Evolutionary conservation across 495 filamentous ascomycete genomes (phyloP), one percentile per base, ranked within the genome.

Genomic region (Annulohypoxylon stygium): DNA sequence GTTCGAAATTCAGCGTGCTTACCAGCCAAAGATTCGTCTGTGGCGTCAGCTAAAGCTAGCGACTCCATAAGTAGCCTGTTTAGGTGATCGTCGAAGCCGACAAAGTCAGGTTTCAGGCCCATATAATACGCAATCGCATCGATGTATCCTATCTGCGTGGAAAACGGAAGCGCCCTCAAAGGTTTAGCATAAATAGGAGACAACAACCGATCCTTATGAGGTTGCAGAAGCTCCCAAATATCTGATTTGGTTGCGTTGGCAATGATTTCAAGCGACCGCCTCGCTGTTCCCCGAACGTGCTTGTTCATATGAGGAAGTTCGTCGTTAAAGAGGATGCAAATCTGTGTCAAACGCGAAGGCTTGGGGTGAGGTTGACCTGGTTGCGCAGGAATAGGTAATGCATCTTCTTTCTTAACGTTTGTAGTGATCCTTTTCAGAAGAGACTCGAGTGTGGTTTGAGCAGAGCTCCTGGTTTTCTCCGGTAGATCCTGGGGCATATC

Each of bases 41-140:
- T 93, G 7, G 95, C 93, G 80, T 99, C 97, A 14, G 95, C 94
- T 51, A 98, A 85, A 0, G 94, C 95, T 30, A 98, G 84, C 11
- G 95, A 93, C 79, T 99, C 97, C 86, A 95, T 90, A 71, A 99
- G 87, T 48, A 99, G 83, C 3, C 97, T 88, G 73, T 93, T 97
- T 23, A 98, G 87, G 65, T 93, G 88, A 50, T 98, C 95, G 75
- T 97, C 95, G 78, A 98, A 97, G 12, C 90, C 87, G 20, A 98
- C 87, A 60, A 98, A 93, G 61, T 94, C 91, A 48, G 91, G 89
- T 72, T 95, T 93, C 30, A 98, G 84, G 26, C 90, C 89, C 81
- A 99, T 86, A 79, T 93, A 97, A 79, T 94, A 98, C 0, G 93
- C 96, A 72, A 99, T 94, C 5, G 95, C 97, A 79, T 98, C 96